Evolutionary conservation across 2,329 filamentous ascomycete species (phyloP).

Genomic region (Aspergillus arachidicola): DNA sequence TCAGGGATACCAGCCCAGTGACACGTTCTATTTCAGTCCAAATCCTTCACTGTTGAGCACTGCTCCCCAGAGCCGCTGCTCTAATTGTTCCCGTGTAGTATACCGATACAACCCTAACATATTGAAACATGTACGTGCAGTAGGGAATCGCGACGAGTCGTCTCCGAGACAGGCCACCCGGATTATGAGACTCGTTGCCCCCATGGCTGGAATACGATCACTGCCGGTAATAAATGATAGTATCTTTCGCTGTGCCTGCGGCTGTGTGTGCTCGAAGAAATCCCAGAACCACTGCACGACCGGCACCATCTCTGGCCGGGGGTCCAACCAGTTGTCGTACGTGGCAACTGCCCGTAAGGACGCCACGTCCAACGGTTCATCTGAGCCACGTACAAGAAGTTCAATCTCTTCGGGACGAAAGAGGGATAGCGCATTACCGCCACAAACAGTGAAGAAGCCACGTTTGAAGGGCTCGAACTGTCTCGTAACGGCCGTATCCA

Average conservation of each 20-base stretch:
- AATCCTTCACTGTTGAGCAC: constrained; percentile 92
- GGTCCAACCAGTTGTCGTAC: constrained; percentile 76
- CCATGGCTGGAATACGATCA: constrained; percentile 86
- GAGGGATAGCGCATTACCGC: constrained; percentile 81
- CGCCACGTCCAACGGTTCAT: constrained; percentile 77
- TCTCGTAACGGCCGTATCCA: constrained; percentile 74
- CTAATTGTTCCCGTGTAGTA: constrained; percentile 65
- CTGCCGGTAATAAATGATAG: constrained; percentile 87
- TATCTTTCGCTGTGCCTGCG: constrained; percentile 73
- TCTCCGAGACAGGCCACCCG: constrained; percentile 75
- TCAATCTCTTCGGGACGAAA: constrained; percentile 93
- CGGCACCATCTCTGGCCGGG: constrained; percentile 60
- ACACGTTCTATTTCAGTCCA: constrained; percentile 65
- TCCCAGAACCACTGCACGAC: constrained; percentile 89
- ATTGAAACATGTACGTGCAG: constrained; percentile 91
- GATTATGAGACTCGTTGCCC: constrained; percentile 76
- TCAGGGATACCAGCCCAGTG: constrained; percentile 2
- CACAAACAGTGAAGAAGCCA: constrained; percentile 90
- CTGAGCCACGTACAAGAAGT: constrained; percentile 79
- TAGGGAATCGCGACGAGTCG: constrained; percentile 74
- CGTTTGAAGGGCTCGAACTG: constrained; percentile 94
- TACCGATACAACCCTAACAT: constrained; percentile 77
- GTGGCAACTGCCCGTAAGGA: constrained; percentile 74
- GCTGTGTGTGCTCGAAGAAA: constrained; percentile 67
- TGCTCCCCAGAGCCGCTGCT: constrained; percentile 76